A percentile compares a stretch with the other conserved stretches of the same genome.
Conservation (phyloP, 495 filamentous ascomycete species). For the Trichocladium antarcticum region DNA sequence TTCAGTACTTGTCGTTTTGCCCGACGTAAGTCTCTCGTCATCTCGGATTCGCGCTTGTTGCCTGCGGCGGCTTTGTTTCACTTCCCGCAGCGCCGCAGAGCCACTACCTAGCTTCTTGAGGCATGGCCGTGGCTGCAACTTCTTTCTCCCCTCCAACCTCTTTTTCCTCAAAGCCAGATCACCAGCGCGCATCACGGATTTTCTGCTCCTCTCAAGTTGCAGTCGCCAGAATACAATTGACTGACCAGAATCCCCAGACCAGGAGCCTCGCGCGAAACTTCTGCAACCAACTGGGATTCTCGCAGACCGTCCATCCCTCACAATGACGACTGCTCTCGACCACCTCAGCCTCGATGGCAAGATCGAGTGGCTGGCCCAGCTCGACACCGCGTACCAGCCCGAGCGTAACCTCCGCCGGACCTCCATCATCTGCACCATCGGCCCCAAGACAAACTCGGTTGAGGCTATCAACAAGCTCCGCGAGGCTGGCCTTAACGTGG, state of each 20-base stretch:
- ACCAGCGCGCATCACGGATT: not conserved
- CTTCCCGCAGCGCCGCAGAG: not conserved
- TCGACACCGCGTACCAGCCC: slow-evolving; percentile 65
- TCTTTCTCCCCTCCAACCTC: not conserved
- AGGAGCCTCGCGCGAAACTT: not conserved
- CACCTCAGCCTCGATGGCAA: slow-evolving; percentile 69
- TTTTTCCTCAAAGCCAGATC: not conserved
- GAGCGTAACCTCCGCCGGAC: slow-evolving; percentile 83
- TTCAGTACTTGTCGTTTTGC: not conserved
- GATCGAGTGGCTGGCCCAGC: slow-evolving; percentile 81
- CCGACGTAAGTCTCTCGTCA: not conserved
- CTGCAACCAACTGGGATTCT: not conserved
- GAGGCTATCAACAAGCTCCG: slow-evolving; percentile 92
- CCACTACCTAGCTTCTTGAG: not conserved
- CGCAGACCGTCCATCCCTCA: slow-evolving; percentile 2
- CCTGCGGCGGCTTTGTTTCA: slow-evolving; percentile 1
- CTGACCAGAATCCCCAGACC: slow-evolving; percentile 1
- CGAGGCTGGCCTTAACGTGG: slow-evolving; percentile 83
- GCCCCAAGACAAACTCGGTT: slow-evolving; percentile 96
- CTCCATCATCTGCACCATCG: slow-evolving; percentile 98
- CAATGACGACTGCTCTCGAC: slow-evolving; percentile 61
- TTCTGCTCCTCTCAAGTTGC: not conserved
- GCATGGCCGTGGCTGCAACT: not conserved
- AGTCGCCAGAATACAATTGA: slow-evolving; percentile 1
- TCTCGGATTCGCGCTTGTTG: not conserved